Conservation (phyloP, 2,329 filamentous ascomycete species). For the Neurospora crassa region DNA sequence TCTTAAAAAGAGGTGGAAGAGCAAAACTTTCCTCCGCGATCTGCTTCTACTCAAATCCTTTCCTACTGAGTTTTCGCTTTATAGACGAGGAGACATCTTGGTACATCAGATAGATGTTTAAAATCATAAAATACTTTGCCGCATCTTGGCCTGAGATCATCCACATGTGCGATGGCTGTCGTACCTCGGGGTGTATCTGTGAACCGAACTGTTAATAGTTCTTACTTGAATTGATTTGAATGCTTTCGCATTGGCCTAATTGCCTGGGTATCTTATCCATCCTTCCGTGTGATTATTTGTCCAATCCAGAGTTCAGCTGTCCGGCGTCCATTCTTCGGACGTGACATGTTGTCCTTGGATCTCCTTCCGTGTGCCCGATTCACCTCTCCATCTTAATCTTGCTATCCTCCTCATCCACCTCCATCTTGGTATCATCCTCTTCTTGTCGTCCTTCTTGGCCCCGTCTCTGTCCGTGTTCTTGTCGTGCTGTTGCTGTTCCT, state of each 20-base stretch:
- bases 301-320: neutral
- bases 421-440: neutral
- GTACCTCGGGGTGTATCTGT: neutral
- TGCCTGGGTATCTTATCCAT: neutral
- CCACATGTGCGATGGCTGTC: neutral
- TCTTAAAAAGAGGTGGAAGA: conserved; percentile 37
- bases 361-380: neutral
- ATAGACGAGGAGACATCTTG: conserved; percentile 34
- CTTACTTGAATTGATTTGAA: neutral
- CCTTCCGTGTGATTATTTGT: neutral
- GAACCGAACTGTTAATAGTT: neutral
- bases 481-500: neutral
- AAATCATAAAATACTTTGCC: neutral
- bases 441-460: neutral
- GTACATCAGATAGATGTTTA: neutral
- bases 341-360: neutral
- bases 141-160: neutral
- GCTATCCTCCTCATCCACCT: neutral
- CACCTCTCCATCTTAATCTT: neutral
- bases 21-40: conserved; percentile 33
- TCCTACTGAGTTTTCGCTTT: conserved; percentile 35
- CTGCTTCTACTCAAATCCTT: conserved; percentile 30
- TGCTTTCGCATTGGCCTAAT: neutral
- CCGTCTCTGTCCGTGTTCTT: neutral
- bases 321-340: neutral